Evolutionary conservation across 371 early-diverging fungal species (phyloP).

Genomic region (Lichtheimia ornata): DNA sequence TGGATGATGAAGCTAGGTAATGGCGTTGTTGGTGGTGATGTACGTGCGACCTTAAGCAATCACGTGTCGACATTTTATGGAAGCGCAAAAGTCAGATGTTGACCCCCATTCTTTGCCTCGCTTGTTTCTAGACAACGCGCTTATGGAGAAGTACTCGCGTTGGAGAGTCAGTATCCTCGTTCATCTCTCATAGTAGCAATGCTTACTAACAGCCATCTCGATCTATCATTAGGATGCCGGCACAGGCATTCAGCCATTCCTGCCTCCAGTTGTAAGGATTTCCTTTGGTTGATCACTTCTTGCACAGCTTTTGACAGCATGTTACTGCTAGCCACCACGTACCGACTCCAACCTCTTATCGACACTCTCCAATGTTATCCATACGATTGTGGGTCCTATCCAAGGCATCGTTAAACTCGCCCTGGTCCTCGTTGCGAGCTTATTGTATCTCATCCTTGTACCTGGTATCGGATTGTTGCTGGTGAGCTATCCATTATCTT

Average conservation of each 20-base stretch:
- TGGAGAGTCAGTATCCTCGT: constrained; percentile 59
- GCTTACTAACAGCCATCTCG: not conserved
- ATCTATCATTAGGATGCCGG: constrained; percentile 62
- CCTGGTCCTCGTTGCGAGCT: constrained; percentile 29
- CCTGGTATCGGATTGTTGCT: constrained; percentile 27
- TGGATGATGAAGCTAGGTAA: too few species aligned
- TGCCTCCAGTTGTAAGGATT: constrained; percentile 71
- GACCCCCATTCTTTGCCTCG: too few species aligned
- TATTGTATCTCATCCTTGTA: constrained; percentile 40
- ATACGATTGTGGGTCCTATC: constrained; percentile 48
- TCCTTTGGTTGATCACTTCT: not conserved
- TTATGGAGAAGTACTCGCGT: constrained; percentile 69
- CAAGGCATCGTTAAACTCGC: constrained; percentile 46
- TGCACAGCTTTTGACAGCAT: not conserved
- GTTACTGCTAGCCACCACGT: constrained; percentile 35
- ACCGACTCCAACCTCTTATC: constrained; percentile 35
- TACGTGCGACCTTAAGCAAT: too few species aligned
- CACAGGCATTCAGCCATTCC: constrained; percentile 89
- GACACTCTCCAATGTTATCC: constrained; percentile 34
- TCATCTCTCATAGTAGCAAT: not conserved
- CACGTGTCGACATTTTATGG: too few species aligned
- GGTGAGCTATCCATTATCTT: constrained; percentile 19
- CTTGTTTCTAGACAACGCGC: not conserved
- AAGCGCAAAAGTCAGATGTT: too few species aligned
- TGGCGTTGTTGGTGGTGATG: too few species aligned